A percentile compares a stretch with the other conserved stretches of the same genome.
Evolutionary conservation across 2,329 filamentous ascomycete species (phyloP).

Genomic region (Lachnellula suecica): DNA sequence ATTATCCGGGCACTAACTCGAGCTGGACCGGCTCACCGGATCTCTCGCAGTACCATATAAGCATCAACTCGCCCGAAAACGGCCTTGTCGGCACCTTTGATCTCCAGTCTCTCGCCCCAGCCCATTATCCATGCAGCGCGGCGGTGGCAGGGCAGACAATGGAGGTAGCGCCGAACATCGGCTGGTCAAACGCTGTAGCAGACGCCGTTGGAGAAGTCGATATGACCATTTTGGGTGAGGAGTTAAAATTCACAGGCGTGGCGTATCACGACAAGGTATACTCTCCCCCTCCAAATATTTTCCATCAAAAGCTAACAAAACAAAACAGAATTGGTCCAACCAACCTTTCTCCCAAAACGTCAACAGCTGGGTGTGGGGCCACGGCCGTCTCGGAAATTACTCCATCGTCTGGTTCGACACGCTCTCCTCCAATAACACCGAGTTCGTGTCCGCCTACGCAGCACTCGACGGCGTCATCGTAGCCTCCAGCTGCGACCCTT

Average conservation of each 20-base stretch:
- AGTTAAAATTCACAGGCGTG: conserved; percentile 35
- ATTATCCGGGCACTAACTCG: conserved; percentile 13
- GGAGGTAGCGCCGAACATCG: conserved; percentile 34
- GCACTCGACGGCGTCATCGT: conserved; percentile 31
- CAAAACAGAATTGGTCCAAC: conserved; percentile 41
- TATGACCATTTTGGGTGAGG: conserved; percentile 26
- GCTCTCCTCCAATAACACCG: conserved; percentile 25
- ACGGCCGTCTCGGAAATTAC: conserved; percentile 40
- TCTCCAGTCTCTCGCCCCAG: conserved; percentile 14
- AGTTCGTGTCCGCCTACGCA: conserved; percentile 31
- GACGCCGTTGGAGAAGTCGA: conserved; percentile 33
- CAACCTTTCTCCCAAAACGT: conserved; percentile 34
- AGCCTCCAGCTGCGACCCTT: conserved; percentile 25
- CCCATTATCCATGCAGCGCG: conserved; percentile 30
- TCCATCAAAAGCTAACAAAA: not conserved
- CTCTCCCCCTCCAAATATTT: not conserved
- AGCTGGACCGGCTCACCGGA: conserved; percentile 14
- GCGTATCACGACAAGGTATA: conserved; percentile 46
- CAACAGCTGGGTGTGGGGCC: conserved; percentile 46
- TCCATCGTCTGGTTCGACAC: conserved; percentile 45
- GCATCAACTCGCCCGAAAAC: conserved; percentile 11
- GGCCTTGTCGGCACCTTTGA: conserved; percentile 15
- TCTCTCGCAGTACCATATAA: conserved; percentile 13
- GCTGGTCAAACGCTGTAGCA: conserved; percentile 39
- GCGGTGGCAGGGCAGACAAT: conserved; percentile 18